Percentiles rank a stretch among this genome's conserved stretches.
phyloP scores from a whole-genome alignment of 176 grass and related monocot genomes.

The Aegilops sharonensis region DNA sequence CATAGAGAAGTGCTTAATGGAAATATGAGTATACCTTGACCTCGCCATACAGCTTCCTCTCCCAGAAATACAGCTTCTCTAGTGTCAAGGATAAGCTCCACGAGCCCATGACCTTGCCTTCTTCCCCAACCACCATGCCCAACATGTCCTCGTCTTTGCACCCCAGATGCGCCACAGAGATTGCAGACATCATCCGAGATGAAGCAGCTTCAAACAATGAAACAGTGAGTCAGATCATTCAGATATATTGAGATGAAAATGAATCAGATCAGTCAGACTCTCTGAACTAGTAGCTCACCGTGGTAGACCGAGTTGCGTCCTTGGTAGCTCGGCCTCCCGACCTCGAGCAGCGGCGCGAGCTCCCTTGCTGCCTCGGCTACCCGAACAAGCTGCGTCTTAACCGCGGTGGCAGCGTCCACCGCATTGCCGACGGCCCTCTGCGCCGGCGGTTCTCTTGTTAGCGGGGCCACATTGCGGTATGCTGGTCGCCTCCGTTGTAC shows the following conservation, averaged over 20 bases:
- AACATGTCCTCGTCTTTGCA: conserved; percentile 42
- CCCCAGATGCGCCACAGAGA: conserved; percentile 40
- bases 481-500: conserved; percentile 5
- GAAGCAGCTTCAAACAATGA: conserved; percentile 49
- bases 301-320: conserved; percentile 41
- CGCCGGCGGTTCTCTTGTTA: neutral
- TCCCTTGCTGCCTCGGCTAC: conserved; percentile 51
- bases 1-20: neutral
- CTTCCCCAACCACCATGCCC: conserved; percentile 36
- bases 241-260: neutral
- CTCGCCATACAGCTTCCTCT: conserved; percentile 86
- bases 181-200: conserved; percentile 54
- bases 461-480: conserved; percentile 3
- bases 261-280: neutral
- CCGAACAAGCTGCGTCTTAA: conserved; percentile 62
- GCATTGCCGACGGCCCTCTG: conserved; percentile 19
- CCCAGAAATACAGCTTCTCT: conserved; percentile 91
- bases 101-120: conserved; percentile 34
- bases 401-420: conserved; percentile 45
- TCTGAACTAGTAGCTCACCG: conserved; percentile 46
- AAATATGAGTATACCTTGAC: conserved; percentile 59
- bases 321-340: conserved; percentile 62
- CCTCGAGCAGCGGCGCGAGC: conserved; percentile 65
- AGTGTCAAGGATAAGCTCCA: conserved; percentile 57
- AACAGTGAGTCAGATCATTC: conserved; percentile 26